A percentile compares a stretch with the other conserved stretches of the same genome.
phyloP scores from a whole-genome alignment of 331 rosid genomes.

The Malus hybrid region DNA sequence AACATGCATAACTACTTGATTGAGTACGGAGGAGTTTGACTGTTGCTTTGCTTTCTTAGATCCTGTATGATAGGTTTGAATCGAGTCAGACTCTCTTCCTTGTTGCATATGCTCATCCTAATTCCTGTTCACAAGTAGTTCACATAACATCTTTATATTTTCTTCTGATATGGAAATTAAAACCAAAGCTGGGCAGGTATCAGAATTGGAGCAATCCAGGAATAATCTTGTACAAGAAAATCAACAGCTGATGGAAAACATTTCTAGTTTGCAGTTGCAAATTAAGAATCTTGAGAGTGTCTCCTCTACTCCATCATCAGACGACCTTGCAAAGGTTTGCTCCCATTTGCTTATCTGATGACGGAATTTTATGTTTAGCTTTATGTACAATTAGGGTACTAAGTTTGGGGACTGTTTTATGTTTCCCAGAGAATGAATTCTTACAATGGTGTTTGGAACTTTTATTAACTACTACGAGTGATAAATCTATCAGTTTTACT shows the following conservation, averaged over 20 bases:
- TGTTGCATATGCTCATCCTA: conserved; percentile 17
- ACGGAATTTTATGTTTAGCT: neutral
- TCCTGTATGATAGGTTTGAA: too few relatives aligned
- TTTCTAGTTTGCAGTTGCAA: conserved; percentile 54
- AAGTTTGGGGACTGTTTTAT: neutral
- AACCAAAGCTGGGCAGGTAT: conserved; percentile 90
- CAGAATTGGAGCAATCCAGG: conserved; percentile 64
- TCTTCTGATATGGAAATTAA: conserved; percentile 80
- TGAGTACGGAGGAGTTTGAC: neutral
- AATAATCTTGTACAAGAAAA: conserved; percentile 55
- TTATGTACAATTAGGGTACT: conserved; percentile 1
- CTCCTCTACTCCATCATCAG: conserved; percentile 30
- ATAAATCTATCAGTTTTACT: neutral
- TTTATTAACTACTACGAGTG: neutral
- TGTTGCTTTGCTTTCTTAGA: conserved; percentile 1
- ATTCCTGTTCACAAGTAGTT: conserved; percentile 21
- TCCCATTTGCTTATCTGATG: conserved; percentile 15
- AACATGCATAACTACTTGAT: conserved; percentile 1
- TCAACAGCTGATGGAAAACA: conserved; percentile 46
- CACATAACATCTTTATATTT: conserved; percentile 25
- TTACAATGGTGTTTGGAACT: neutral
- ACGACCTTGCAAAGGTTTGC: conserved; percentile 54
- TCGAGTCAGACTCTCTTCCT: conserved; percentile 1
- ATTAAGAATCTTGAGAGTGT: conserved; percentile 45
- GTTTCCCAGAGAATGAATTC: neutral